Evolutionary conservation across 805 yeast species (phyloP).

Genomic region (Candida easanensis): DNA sequence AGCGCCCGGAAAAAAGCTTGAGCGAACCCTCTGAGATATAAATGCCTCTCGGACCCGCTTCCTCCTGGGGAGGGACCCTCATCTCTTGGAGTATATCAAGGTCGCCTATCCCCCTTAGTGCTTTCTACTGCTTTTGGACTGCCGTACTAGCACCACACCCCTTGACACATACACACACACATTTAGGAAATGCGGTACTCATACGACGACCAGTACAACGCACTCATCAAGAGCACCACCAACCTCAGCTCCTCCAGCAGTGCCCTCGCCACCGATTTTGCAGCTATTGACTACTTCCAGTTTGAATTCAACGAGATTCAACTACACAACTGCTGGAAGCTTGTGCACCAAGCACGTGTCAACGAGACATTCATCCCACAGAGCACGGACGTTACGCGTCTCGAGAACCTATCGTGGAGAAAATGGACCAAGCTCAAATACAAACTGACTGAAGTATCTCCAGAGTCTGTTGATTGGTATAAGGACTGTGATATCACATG

Average conservation of each 20-base stretch:
- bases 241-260: slow-evolving; percentile 9
- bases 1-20: slow-evolving; percentile 7
- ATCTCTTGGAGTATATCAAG: no score
- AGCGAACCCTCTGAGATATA: neutral
- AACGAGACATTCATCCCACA: slow-evolving; percentile 30
- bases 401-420: slow-evolving; percentile 89
- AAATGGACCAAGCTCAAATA: slow-evolving; percentile 87
- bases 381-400: slow-evolving; percentile 40
- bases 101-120: neutral
- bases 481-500: slow-evolving; percentile 94
- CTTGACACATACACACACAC: neutral
- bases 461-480: slow-evolving; percentile 87
- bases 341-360: slow-evolving; percentile 30
- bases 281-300: slow-evolving; percentile 41
- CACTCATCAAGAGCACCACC: slow-evolving; percentile 16
- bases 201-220: slow-evolving; percentile 26
- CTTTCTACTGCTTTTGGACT: neutral
- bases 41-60: neutral
- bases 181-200: slow-evolving; percentile 16
- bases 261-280: slow-evolving; percentile 11
- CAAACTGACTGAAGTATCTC: slow-evolving; percentile 59
- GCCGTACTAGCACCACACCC: no score
- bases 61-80: neutral
- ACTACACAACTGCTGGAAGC: slow-evolving; percentile 41
- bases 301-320: slow-evolving; percentile 34